A percentile compares a stretch with the other conserved stretches of the same genome.
Evolutionary conservation across 2,329 filamentous ascomycete species (phyloP).

Genomic region (Xylariaceae sp.): DNA sequence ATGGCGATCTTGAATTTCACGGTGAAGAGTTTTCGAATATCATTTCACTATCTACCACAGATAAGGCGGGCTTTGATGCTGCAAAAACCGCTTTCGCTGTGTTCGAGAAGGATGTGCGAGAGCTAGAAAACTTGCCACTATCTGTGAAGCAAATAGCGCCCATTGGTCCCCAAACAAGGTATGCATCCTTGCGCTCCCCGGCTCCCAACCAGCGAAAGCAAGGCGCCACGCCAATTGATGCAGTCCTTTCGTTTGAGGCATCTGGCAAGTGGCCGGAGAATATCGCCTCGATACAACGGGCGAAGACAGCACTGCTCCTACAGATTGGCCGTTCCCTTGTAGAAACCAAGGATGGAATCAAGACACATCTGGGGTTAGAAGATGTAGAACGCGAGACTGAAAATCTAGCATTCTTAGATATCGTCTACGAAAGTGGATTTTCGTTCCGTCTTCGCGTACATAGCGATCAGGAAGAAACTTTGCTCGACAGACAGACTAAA

Average conservation of each 20-base stretch:
- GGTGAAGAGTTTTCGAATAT: conserved; percentile 59
- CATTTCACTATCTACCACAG: conserved; percentile 54
- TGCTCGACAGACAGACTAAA: conserved; percentile 80
- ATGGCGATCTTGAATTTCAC: conserved; percentile 59
- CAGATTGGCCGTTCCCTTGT: conserved; percentile 75
- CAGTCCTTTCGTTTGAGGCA: conserved; percentile 89
- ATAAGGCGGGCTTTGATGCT: conserved; percentile 68
- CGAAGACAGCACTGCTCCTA: conserved; percentile 89
- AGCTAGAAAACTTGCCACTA: conserved; percentile 84
- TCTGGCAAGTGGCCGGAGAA: conserved; percentile 95
- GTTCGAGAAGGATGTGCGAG: conserved; percentile 79
- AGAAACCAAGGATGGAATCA: conserved; percentile 64
- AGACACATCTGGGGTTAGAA: conserved; percentile 79
- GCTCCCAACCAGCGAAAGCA: conserved; percentile 53
- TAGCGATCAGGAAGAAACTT: conserved; percentile 82
- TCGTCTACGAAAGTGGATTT: conserved; percentile 74
- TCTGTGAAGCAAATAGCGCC: conserved; percentile 81
- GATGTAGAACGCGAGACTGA: conserved; percentile 71
- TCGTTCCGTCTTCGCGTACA: conserved; percentile 87
- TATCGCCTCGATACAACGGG: conserved; percentile 86
- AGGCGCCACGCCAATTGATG: conserved; percentile 68
- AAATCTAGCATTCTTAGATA: conserved; percentile 84
- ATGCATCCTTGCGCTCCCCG: conserved; percentile 68
- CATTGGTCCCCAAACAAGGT: conserved; percentile 75
- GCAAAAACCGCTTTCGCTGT: conserved; percentile 73